These are phyloP conservation scores for Cordyceps pruinosa DNA, from an alignment of 2,329 filamentous ascomycete species.

Conservation along the genomic window DNA sequence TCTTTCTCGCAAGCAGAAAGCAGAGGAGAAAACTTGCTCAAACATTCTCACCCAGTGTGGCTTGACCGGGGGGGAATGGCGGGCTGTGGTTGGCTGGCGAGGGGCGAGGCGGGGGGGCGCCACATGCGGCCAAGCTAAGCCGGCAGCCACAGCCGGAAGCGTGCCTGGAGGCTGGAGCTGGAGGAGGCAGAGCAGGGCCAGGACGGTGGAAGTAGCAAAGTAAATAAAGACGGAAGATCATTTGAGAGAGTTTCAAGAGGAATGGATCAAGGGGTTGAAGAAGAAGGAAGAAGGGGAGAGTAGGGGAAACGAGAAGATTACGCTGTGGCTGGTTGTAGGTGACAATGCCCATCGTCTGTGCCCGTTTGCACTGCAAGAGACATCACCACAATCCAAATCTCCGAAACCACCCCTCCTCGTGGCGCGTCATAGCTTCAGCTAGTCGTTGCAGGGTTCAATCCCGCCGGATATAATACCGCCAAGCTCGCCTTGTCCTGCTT, in stretches of 20 bases:
- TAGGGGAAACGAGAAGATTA: neutral
- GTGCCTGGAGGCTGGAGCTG: neutral
- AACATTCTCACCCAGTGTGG: constrained; percentile 27
- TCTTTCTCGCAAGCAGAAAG: constrained; percentile 7
- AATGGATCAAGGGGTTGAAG: neutral
- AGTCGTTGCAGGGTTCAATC: neutral
- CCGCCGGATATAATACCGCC: neutral
- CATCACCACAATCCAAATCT: neutral
- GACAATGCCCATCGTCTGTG: neutral
- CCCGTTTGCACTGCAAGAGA: neutral
- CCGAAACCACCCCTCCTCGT: neutral
- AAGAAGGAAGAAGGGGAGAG: neutral
- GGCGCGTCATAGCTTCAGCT: neutral
- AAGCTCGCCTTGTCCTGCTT: neutral
- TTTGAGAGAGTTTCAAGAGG: too few species aligned
- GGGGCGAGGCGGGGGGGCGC: neutral
- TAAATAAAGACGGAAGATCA: too few species aligned
- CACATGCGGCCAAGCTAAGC: neutral
- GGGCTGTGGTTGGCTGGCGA: neutral
- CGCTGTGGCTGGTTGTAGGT: neutral
- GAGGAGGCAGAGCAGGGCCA: neutral
- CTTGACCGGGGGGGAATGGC: neutral
- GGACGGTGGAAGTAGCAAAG: neutral
- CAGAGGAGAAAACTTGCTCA: constrained; percentile 26
- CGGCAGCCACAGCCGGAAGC: neutral